phyloP scores from a whole-genome alignment of 306 rosid genomes.

The Quercus variabilis region DNA sequence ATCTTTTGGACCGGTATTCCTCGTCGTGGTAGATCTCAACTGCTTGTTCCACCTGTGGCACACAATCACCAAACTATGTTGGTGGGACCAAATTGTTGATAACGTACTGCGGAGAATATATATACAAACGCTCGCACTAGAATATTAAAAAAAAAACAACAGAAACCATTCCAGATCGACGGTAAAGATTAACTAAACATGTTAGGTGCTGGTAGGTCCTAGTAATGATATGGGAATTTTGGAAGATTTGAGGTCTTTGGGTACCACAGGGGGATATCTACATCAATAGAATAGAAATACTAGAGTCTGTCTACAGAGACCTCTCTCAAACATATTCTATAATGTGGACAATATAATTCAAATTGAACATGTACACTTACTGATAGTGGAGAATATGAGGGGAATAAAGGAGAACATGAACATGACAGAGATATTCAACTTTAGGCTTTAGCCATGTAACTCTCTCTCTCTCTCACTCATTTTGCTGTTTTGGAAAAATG shows the following conservation, averaged over 20 bases:
- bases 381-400: background rate
- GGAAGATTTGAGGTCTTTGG: background rate
- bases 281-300: background rate
- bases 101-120: background rate
- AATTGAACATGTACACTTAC: background rate
- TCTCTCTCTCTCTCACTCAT: background rate
- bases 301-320: background rate
- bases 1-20: conserved; percentile 70
- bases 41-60: conserved; percentile 62
- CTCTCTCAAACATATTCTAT: background rate
- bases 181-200: background rate
- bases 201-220: conserved; percentile 5
- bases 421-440: too few relatives aligned
- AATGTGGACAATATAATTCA: background rate
- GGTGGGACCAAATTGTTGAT: conserved; percentile 16
- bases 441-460: background rate
- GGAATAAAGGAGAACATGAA: background rate
- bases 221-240: background rate
- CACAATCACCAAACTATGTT: conserved; percentile 17
- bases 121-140: background rate
- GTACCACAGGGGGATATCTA: background rate
- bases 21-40: conserved; percentile 76
- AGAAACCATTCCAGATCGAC: background rate
- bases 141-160: background rate
- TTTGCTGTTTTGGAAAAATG: background rate